phyloP scores from a whole-genome alignment of 495 filamentous ascomycete genomes.

The Cercophora newfieldiana region DNA sequence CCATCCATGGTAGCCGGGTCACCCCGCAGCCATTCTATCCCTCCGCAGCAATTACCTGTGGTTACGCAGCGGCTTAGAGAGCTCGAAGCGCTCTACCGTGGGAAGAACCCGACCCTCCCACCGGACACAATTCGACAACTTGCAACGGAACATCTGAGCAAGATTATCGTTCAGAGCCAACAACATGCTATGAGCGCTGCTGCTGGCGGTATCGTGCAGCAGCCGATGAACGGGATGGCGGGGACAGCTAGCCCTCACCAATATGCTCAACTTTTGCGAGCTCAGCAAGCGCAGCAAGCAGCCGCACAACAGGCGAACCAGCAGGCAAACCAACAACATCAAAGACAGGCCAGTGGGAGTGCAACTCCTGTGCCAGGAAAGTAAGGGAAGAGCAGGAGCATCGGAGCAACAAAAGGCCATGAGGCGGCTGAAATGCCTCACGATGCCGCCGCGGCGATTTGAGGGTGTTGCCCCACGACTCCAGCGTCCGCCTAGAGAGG shows the following conservation, averaged over 20 bases:
- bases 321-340: constrained; percentile 30
- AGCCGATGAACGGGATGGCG: constrained; percentile 31
- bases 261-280: constrained; percentile 72
- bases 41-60: constrained; percentile 27
- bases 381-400: constrained; percentile 8
- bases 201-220: constrained; percentile 47
- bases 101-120: constrained; percentile 56
- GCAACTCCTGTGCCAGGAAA: constrained; percentile 38
- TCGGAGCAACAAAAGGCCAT: neutral
- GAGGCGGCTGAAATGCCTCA: neutral
- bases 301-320: constrained; percentile 23
- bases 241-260: constrained; percentile 56
- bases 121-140: constrained; percentile 61
- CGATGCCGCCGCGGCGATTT: neutral
- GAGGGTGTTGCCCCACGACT: constrained; percentile 6
- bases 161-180: constrained; percentile 35
- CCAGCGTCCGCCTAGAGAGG: neutral
- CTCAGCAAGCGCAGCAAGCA: constrained; percentile 50
- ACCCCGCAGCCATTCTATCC: constrained; percentile 36
- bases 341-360: constrained; percentile 46
- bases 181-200: constrained; percentile 64
- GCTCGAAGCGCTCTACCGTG: constrained; percentile 37
- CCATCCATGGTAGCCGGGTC: constrained; percentile 38
- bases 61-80: constrained; percentile 29
- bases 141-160: constrained; percentile 57